Evolutionary conservation across 2,329 filamentous ascomycete genomes (phyloP).

Genomic region (Alternaria gansuensis): DNA sequence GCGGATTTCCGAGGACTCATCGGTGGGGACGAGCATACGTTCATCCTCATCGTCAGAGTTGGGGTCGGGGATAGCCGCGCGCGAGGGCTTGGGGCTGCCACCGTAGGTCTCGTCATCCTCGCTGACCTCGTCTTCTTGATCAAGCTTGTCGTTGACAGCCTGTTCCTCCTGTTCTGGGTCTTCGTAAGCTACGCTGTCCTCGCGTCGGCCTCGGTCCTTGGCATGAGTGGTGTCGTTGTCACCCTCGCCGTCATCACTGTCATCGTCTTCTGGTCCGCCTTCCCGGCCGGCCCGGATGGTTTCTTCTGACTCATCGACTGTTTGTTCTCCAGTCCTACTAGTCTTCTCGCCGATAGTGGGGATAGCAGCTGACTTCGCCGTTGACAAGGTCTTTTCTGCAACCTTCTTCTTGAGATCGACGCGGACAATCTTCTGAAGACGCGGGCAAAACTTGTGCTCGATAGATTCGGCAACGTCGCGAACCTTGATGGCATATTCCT

Average conservation of each 20-base stretch:
- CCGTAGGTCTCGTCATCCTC: slow-evolving; percentile 63
- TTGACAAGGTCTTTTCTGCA: slow-evolving; percentile 64
- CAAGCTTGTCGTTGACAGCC: slow-evolving; percentile 71
- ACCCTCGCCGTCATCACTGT: slow-evolving; percentile 71
- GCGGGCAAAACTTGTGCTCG: slow-evolving; percentile 80
- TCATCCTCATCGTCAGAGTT: slow-evolving; percentile 42
- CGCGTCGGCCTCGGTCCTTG: slow-evolving; percentile 78
- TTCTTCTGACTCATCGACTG: slow-evolving; percentile 50
- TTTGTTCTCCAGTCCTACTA: slow-evolving; percentile 64
- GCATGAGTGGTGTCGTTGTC: slow-evolving; percentile 68
- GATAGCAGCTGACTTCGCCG: slow-evolving; percentile 67
- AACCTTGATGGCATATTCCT: slow-evolving; percentile 83
- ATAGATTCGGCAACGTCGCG: slow-evolving; percentile 80
- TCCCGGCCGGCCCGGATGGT: slow-evolving; percentile 50
- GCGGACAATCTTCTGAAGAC: slow-evolving; percentile 73
- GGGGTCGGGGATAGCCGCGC: slow-evolving; percentile 45
- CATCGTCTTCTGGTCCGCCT: slow-evolving; percentile 72
- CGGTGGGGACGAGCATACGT: slow-evolving; percentile 34
- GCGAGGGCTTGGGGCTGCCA: slow-evolving; percentile 55
- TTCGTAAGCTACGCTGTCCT: slow-evolving; percentile 86
- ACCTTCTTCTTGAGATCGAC: slow-evolving; percentile 83
- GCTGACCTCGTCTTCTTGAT: slow-evolving; percentile 62
- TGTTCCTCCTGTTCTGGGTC: slow-evolving; percentile 93
- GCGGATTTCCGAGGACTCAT: slow-evolving; percentile 44
- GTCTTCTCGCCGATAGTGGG: slow-evolving; percentile 76